Percentiles rank a stretch among this genome's conserved stretches.
These are phyloP conservation scores for Ammopiptanthus mongolicus DNA, from an alignment of 306 rosid species.

Conservation along the genomic window DNA sequence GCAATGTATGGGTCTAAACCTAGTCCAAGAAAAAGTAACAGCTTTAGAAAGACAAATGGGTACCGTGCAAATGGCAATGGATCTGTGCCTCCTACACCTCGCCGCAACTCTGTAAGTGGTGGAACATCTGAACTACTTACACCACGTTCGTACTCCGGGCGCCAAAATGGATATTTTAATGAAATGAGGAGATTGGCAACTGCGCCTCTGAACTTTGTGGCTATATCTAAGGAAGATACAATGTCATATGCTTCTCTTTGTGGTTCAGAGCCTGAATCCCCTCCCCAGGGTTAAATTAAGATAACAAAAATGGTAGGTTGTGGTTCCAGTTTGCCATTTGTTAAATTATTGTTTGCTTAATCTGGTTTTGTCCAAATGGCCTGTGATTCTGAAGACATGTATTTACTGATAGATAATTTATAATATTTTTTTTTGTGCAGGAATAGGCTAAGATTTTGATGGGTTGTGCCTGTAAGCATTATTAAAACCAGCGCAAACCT, in stretches of 20 bases:
- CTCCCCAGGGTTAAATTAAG: constrained; percentile 55
- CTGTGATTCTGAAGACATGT: background rate
- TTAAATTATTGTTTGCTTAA: background rate
- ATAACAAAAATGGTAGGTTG: constrained; percentile 29
- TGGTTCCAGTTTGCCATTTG: background rate
- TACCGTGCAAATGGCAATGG: constrained; percentile 73
- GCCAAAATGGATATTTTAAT: constrained; percentile 87
- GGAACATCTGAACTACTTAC: constrained; percentile 74
- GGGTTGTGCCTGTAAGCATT: constrained; percentile 27
- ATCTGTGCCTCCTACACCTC: constrained; percentile 85
- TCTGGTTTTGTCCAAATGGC: background rate
- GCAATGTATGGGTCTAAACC: constrained; percentile 87
- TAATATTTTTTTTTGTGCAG: constrained; percentile 31
- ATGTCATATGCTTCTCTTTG: constrained; percentile 80
- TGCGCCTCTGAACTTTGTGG: constrained; percentile 80
- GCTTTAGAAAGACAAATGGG: constrained; percentile 79
- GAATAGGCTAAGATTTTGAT: constrained; percentile 37
- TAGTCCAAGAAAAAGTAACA: constrained; percentile 81
- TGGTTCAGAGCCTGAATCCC: constrained; percentile 91
- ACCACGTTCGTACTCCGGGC: constrained; percentile 84
- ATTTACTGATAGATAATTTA: background rate
- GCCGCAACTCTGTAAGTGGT: constrained; percentile 72
- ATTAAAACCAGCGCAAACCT: constrained; percentile 33
- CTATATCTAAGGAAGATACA: constrained; percentile 82
- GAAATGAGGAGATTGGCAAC: constrained; percentile 85